These are phyloP conservation scores for Leccinellum rugosiceps DNA, from an alignment of 768 basidiomycete genomes.

Conservation along the genomic window DNA sequence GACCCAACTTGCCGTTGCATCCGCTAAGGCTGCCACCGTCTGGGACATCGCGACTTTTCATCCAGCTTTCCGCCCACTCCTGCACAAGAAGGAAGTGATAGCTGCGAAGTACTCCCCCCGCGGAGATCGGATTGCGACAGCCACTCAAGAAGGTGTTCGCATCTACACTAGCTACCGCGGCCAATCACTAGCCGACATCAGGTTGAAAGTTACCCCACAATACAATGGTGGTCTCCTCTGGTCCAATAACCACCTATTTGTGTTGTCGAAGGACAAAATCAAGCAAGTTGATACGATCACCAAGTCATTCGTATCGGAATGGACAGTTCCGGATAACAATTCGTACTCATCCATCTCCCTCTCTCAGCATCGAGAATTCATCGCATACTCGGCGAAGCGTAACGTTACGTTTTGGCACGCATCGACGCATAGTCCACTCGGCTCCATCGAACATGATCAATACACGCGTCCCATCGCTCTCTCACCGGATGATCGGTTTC, in stretches of 20 bases:
- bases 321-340: not conserved
- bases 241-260: not conserved
- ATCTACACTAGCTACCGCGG: not conserved
- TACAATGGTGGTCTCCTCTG: not conserved
- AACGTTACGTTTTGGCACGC: not conserved
- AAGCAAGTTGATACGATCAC: not conserved
- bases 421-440: not conserved
- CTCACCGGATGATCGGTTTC: not conserved
- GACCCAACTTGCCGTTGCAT: not conserved
- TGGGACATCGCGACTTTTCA: not conserved
- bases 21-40: not conserved
- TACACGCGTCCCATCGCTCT: not conserved
- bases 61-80: not conserved
- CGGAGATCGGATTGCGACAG: not conserved
- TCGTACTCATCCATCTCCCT: not conserved
- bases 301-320: not conserved
- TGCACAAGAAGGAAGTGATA: not conserved
- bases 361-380: not conserved
- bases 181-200: not conserved
- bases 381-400: not conserved
- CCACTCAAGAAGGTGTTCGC: not conserved
- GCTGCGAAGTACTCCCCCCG: not conserved
- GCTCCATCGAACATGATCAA: not conserved
- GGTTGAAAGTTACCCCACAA: not conserved
- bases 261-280: not conserved